Percentiles rank a stretch among this genome's conserved stretches.
Evolutionary conservation across 441 rosid genomes (phyloP).

Genomic region (Corymbia citriodora): DNA sequence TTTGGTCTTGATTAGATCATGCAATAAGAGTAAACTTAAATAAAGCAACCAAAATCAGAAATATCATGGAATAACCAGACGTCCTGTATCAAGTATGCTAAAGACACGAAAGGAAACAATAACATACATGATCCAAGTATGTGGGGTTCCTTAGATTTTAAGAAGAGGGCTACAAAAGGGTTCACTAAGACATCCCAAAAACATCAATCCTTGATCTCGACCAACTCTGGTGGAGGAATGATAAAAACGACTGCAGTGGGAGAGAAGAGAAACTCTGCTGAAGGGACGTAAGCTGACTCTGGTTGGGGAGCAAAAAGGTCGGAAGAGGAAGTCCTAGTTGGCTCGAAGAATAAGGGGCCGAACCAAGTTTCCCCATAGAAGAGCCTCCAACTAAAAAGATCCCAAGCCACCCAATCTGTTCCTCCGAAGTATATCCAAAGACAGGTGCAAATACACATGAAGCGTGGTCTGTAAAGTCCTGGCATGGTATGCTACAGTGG

Average conservation of each 20-base stretch:
- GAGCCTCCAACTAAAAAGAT: not conserved
- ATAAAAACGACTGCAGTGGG: not conserved
- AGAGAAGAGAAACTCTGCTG: not conserved
- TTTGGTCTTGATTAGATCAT: not conserved
- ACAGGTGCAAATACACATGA: not conserved
- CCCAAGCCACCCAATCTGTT: not conserved
- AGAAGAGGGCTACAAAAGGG: not conserved
- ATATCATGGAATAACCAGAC: not conserved
- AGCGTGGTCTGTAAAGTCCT: not conserved
- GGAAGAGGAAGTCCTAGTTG: not conserved
- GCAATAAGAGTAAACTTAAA: not conserved
- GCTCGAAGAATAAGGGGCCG: not conserved
- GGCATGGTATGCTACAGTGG: not conserved
- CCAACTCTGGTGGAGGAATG: not conserved
- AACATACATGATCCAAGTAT: not conserved
- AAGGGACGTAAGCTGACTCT: not conserved
- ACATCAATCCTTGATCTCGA: not conserved
- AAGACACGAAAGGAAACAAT: not conserved
- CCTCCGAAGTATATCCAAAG: not conserved
- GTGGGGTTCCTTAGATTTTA: not conserved
- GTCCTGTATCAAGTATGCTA: not conserved
- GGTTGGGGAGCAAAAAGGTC: not conserved
- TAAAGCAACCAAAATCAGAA: not conserved
- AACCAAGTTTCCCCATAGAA: not conserved
- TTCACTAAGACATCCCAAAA: not conserved